A percentile compares a stretch with the other conserved stretches of the same genome.
These are phyloP conservation scores for Backusella morwellensis DNA, from an alignment of 192 early-diverging fungal species.

Conservation along the genomic window DNA sequence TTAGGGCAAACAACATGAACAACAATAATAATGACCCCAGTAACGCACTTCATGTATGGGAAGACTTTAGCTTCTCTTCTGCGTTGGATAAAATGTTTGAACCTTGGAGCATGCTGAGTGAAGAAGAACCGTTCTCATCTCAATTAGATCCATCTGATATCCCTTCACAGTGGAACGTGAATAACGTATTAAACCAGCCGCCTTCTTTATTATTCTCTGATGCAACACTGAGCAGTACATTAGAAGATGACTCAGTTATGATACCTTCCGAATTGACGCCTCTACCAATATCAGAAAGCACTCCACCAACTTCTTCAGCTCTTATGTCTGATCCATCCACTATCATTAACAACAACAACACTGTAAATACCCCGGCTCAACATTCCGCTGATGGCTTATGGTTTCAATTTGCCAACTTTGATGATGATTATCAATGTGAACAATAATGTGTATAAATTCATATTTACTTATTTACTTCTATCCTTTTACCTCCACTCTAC, in stretches of 20 bases:
- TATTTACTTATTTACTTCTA: not conserved
- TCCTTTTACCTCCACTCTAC: not conserved
- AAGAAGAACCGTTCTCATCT: constrained; percentile 2
- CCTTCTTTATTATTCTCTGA: constrained; percentile 16
- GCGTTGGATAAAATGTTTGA: not conserved
- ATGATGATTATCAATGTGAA: constrained; percentile 14
- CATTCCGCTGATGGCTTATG: constrained; percentile 9
- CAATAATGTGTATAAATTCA: constrained; percentile 1
- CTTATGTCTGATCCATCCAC: not conserved
- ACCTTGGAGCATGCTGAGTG: constrained; percentile 9
- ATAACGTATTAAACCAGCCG: not conserved
- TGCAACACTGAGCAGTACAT: constrained; percentile 8
- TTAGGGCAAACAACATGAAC: not conserved
- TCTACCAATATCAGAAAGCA: not conserved
- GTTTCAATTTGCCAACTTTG: constrained; percentile 19
- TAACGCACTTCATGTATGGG: constrained; percentile 1
- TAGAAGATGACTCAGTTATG: constrained; percentile 1
- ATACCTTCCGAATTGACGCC: not conserved
- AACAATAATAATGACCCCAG: not conserved
- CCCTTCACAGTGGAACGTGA: not conserved
- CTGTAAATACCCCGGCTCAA: constrained; percentile 4
- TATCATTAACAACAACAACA: not conserved
- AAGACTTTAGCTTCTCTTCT: constrained; percentile 14
- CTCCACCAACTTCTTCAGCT: not conserved
- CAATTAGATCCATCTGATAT: not conserved